Base-by-base conservation (phyloP, 495 filamentous ascomycete genomes). In the Podospora fimiseda region DNA sequence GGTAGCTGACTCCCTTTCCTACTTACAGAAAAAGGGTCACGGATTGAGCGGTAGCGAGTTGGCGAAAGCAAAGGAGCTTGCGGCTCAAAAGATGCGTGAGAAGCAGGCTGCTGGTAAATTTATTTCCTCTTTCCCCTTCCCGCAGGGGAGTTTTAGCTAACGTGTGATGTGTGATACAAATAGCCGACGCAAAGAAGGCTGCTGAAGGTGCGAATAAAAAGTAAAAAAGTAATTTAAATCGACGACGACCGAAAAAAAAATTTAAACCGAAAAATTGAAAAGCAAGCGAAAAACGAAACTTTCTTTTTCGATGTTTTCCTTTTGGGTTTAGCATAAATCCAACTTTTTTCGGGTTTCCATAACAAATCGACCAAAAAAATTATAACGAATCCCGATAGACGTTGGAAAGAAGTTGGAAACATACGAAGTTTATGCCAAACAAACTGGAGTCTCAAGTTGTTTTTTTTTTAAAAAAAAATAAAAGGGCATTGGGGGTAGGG, bases 21-120 rank as follows among this genome's bases (percentile, higher is more conserved):
- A 23, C 9, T 3, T 58, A 60, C 65, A 95, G 89, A 91, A 90
- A 67, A 67, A 70, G 36, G 65, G 56, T 49, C 74, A 70, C 61
- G 67, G 43, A 60, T 79, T 80, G 76, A 75, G 77, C 59, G 90
- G 90, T 24, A 73, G 74, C 27, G 83, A 93, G 66, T 83, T 83
- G 65, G 74, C 78, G 56, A 80, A 80, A 49, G 75, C 83, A 45
- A 91, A 90, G 72, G 89, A 95, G 64, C 71, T 79, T 36, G 80
- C 80, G 45, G 90, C 91, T 18, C 76, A 79, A 36, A 90, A 88
- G 67, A 96, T 96, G 91, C 80, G 87, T 36, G 80, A 85, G 70
- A 96, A 96, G 79, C 91, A 96, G 71, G 79, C 74, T 55, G 85
- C 84, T 56, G 90, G 90, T 95, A 77, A n/a, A n/a, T 56, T 73